Conservation (phyloP, 768 basidiomycete species). For the Kwoniella mangroviensis region DNA sequence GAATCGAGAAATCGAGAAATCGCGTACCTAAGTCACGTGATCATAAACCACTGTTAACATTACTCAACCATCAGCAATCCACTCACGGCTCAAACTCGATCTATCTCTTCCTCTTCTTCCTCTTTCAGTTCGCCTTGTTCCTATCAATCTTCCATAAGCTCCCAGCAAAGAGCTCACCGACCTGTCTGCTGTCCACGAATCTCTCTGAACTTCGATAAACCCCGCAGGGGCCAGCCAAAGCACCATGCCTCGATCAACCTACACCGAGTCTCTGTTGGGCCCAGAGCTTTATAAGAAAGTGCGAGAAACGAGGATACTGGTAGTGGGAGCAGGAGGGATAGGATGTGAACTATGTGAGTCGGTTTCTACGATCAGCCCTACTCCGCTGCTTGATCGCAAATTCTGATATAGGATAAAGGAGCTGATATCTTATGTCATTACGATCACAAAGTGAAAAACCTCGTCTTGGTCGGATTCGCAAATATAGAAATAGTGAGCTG, state of each 20-base stretch:
- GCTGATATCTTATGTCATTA: conserved; percentile 11
- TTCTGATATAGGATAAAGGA: not conserved
- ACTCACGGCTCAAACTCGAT: not conserved
- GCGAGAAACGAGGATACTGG: conserved; percentile 63
- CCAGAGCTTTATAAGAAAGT: conserved; percentile 65
- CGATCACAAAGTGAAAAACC: conserved; percentile 77
- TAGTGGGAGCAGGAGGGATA: conserved; percentile 96
- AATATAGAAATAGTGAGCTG: conserved; percentile 72
- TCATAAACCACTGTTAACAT: too few relatives aligned
- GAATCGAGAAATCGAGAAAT: too few relatives aligned
- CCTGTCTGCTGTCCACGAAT: too few relatives aligned
- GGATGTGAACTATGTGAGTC: conserved; percentile 87
- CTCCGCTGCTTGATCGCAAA: not conserved
- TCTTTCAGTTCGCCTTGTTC: not conserved
- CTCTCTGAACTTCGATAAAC: not conserved
- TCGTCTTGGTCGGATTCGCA: conserved; percentile 89
- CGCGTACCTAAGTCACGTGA: too few relatives aligned
- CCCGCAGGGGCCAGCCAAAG: not conserved
- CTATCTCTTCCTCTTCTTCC: not conserved
- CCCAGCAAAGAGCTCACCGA: not conserved
- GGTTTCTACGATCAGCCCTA: conserved; percentile 33
- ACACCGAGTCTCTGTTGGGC: conserved; percentile 81
- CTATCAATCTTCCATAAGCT: not conserved
- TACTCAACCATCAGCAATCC: too few relatives aligned
- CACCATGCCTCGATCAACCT: conserved; percentile 57